A percentile compares a stretch with the other conserved stretches of the same genome.
Conservation (phyloP, 768 basidiomycete genomes). For the Amylocystis lapponica region DNA sequence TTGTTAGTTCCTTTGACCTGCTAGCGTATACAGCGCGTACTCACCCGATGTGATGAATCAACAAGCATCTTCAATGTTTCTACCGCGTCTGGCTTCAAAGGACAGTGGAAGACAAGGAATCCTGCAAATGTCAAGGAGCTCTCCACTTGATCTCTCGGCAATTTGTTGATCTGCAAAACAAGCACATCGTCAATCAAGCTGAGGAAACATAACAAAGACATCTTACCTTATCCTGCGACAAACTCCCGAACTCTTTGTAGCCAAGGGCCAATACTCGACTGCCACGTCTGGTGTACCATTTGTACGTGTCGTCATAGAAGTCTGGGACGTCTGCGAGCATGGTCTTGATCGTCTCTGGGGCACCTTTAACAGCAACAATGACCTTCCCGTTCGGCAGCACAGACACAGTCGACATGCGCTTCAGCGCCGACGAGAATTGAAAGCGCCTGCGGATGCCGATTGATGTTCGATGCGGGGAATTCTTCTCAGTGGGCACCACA, state of each 20-base stretch:
- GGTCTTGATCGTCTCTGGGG: conserved; percentile 90
- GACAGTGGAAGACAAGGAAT: conserved; percentile 98
- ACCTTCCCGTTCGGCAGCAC: conserved; percentile 54
- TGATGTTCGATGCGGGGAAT: conserved; percentile 50
- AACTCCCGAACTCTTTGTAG: conserved; percentile 71
- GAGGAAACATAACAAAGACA: not conserved
- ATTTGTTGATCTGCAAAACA: conserved; percentile 69
- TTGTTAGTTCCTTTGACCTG: no score
- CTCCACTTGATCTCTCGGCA: conserved; percentile 81
- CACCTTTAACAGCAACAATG: conserved; percentile 85
- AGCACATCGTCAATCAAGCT: not conserved
- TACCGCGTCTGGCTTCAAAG: conserved; percentile 90
- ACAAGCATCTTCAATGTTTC: conserved; percentile 89
- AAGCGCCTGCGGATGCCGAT: conserved; percentile 84
- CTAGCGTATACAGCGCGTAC: conserved; percentile 19
- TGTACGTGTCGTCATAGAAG: conserved; percentile 90
- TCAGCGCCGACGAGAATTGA: conserved; percentile 96
- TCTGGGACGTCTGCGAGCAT: conserved; percentile 76
- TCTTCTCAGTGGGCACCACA: conserved; percentile 50
- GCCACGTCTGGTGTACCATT: conserved; percentile 89
- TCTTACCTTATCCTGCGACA: conserved; percentile 69
- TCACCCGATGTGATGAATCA: conserved; percentile 92
- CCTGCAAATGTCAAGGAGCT: conserved; percentile 79
- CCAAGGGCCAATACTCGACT: conserved; percentile 92
- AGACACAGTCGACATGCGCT: conserved; percentile 93